phyloP scores from a whole-genome alignment of 306 rosid genomes.

The Parietaria judaica region DNA sequence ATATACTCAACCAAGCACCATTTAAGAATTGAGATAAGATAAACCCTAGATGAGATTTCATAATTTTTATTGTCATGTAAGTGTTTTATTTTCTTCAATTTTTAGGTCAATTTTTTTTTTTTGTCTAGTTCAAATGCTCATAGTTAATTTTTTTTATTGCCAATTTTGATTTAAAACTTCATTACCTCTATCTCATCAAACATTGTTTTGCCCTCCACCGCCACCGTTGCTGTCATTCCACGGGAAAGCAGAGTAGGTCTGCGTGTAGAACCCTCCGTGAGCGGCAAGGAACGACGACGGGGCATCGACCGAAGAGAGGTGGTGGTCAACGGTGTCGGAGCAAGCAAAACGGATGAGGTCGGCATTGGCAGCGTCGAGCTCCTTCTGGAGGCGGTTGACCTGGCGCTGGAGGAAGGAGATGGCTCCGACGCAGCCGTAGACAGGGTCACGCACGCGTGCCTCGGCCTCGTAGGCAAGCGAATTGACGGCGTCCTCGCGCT shows the following conservation, averaged over 20 bases:
- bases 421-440: slow-evolving; percentile 94
- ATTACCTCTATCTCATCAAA: background rate
- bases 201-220: background rate
- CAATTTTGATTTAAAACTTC: no score
- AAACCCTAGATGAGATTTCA: no score
- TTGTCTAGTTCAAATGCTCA: no score
- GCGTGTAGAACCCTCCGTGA: slow-evolving; percentile 40
- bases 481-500: slow-evolving; percentile 93
- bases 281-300: slow-evolving; percentile 21
- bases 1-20: no score
- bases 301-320: slow-evolving; percentile 22
- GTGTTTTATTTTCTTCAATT: no score
- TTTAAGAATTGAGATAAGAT: no score
- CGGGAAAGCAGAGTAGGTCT: slow-evolving; percentile 48
- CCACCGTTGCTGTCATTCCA: slow-evolving; percentile 41
- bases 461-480: slow-evolving; percentile 95
- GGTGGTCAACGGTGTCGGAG: slow-evolving; percentile 20
- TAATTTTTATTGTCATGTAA: no score
- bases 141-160: no score
- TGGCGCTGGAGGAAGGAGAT: slow-evolving; percentile 91
- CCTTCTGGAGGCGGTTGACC: slow-evolving; percentile 89
- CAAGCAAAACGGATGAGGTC: slow-evolving; percentile 76
- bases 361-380: slow-evolving; percentile 78
- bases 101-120: no score
- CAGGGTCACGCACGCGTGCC: slow-evolving; percentile 90